These are phyloP conservation scores for Aureobasidium sp. DNA, from an alignment of 2,329 filamentous ascomycete species.

Conservation along the genomic window DNA sequence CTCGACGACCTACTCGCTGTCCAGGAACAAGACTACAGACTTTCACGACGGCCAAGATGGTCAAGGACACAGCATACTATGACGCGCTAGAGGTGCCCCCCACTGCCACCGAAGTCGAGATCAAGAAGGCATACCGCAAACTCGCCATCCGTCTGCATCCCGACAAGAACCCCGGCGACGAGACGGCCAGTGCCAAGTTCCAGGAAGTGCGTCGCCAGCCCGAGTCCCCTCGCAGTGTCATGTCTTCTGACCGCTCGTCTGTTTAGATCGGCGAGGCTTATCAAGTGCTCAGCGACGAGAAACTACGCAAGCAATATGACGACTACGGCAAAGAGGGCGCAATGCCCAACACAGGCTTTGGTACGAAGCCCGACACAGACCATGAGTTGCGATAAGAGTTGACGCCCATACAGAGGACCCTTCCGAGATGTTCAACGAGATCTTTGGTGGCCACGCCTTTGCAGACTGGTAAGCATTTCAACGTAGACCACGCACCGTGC, in stretches of 20 bases:
- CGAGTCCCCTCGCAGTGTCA: background rate
- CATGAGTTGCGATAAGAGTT: conserved; percentile 2
- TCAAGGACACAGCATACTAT: conserved; percentile 70
- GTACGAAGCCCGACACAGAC: conserved; percentile 34
- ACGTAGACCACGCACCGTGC: background rate
- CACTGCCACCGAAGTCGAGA: conserved; percentile 80
- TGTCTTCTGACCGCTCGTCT: background rate
- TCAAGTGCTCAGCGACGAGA: conserved; percentile 76
- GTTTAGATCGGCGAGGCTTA: conserved; percentile 59
- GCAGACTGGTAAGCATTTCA: conserved; percentile 56
- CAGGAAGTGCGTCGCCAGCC: conserved; percentile 57
- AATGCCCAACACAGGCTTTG: conserved; percentile 83
- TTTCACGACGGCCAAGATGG: conserved; percentile 10
- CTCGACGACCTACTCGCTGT: background rate
- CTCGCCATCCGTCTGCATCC: conserved; percentile 83
- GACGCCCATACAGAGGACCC: conserved; percentile 59
- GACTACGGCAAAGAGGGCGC: conserved; percentile 95
- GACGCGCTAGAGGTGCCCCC: conserved; percentile 78
- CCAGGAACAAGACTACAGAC: background rate
- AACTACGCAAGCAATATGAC: conserved; percentile 87
- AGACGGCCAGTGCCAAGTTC: conserved; percentile 87
- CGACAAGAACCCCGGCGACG: conserved; percentile 97
- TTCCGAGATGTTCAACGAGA: conserved; percentile 95
- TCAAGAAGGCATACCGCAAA: conserved; percentile 92
- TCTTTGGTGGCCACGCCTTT: conserved; percentile 95